Base-by-base conservation (phyloP, 768 basidiomycete species). In the Rhodotorula kratochvilovae region DNA sequence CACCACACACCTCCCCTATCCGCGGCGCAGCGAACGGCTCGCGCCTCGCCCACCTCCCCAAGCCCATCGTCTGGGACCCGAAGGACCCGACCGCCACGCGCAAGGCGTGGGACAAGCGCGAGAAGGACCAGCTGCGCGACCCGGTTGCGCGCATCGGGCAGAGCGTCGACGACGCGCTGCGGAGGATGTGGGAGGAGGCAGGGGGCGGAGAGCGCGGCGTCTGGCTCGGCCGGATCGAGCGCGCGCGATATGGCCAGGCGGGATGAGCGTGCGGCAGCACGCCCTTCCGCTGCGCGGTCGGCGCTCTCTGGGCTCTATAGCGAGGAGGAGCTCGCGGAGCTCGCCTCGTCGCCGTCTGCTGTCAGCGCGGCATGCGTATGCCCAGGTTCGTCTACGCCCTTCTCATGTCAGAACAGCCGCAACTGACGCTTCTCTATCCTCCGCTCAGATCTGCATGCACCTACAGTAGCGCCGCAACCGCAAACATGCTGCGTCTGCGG, bases 1-100 rank as follows among this genome's bases (percentile, higher is more conserved):
- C 66, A 72, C 58, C 71, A 72, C 62, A 43, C 59, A 5, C 71
- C 66, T 3, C 17, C 61, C 27, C 5, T 13, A 48, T 71, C n/a
- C 55, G 48, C 2, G 15, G 11, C 17, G 63, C 70, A 5, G 21
- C n/a, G n/a, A 71, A 66, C 56, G 8, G 55, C 5, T 10, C 53
- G 23, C 70, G 70, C 16, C 61, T 71, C 5, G 43, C 70, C 36
- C 70, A 71, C 50, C 39, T 57, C 11, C 56, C 60, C 3, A 39
- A 27, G 4, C 65, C 65, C 36, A 63, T 71, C 65, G 29, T 21
- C 39, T 71, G 70, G 70, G 43, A 71, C 31, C 65, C 70, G 42
- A 29, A 58, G 16, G 61, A 71, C 36, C 65, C 70, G 10, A 16
- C 0, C 1, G 57, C 56, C 25, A 65, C 65, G 11, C 3, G n/a